Base-by-base conservation (phyloP, 2,329 filamentous ascomycete species). In the Onygenales sp. region DNA sequence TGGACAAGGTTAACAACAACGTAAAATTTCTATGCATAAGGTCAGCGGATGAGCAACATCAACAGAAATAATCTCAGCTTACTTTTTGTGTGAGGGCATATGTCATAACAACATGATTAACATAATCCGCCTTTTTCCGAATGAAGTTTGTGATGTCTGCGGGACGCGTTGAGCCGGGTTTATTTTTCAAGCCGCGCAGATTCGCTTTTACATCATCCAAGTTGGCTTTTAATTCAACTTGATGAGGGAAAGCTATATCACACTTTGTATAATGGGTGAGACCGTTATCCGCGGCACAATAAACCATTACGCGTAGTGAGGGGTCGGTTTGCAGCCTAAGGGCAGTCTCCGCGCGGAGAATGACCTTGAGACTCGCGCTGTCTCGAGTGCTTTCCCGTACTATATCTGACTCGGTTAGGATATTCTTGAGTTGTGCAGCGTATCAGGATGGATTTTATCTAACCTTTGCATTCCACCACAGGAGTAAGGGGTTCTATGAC, bases 61-160 rank as follows among this genome's bases (percentile, higher is more conserved):
- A 58, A 47, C 14, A 36, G 38, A 50, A 56, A 41, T 14, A 31
- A 32, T 10, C 39, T 13, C 45, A 17, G 72, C 78, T 72, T 75
- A 83, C 90, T 83, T 95, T 95, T 58, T 81, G 80, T 11, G 93
- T 97, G 60, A 97, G 75, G 46, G 93, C 93, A 71, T 96, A 98
- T 42, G 89, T 95, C 69, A 98, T 85, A 54, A 87, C 82, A 56
- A 98, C 74, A 49, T 77, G 83, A 66, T 97, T 97, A 52, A 74
- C 74, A 64, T 92, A 94, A 43, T 78, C 78, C 14, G 77, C 65
- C 9, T 83, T 80, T 58, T 81, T 84, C 33, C 88, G 80, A 45
- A 97, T 75, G 55, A 82, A 79, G 59, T 80, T 76, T 7, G 93
- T 98, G 57, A 98, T 86, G 70, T 98, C 93, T 46, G 89, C 90